These are phyloP conservation scores for Gautieria morchelliformis DNA, from an alignment of 768 basidiomycete genomes.

Conservation along the genomic window DNA sequence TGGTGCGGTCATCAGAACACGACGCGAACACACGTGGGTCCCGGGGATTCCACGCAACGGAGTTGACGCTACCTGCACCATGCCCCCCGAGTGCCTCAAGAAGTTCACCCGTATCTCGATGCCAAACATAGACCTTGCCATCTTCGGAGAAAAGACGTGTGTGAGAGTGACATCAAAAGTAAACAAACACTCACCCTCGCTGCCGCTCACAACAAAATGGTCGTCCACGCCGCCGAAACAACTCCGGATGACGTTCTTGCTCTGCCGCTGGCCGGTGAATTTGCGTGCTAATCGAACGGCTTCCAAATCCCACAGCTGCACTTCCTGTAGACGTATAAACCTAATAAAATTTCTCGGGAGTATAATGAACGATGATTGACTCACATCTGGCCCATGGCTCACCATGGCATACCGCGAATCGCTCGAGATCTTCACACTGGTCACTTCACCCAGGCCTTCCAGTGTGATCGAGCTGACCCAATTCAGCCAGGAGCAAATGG, in stretches of 20 bases:
- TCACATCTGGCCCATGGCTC: slow-evolving; percentile 80
- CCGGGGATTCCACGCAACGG: slow-evolving; percentile 91
- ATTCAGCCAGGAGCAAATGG: slow-evolving; percentile 5
- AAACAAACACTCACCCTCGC: slow-evolving; percentile 64
- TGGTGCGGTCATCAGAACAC: slow-evolving; percentile 85
- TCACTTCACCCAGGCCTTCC: slow-evolving; percentile 59
- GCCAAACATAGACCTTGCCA: slow-evolving; percentile 92
- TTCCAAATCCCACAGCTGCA: slow-evolving; percentile 79
- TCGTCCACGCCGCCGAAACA: slow-evolving; percentile 89
- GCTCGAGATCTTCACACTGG: slow-evolving; percentile 76
- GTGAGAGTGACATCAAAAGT: not conserved
- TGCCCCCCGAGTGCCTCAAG: slow-evolving; percentile 89
- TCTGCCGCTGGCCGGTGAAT: slow-evolving; percentile 80
- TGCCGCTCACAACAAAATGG: slow-evolving; percentile 87
- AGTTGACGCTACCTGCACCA: slow-evolving; percentile 83
- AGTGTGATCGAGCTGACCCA: slow-evolving; percentile 32
- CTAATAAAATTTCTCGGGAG: slow-evolving; percentile 9
- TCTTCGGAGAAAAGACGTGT: slow-evolving; percentile 38
- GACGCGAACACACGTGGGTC: slow-evolving; percentile 92
- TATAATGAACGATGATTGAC: slow-evolving; percentile 16
- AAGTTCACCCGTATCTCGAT: slow-evolving; percentile 71
- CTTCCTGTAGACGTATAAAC: slow-evolving; percentile 47
- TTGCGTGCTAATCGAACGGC: slow-evolving; percentile 58
- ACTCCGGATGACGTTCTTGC: slow-evolving; percentile 77
- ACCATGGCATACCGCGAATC: slow-evolving; percentile 84